phyloP scores from a whole-genome alignment of 2,329 filamentous ascomycete species.

The Neurospora crassa region DNA sequence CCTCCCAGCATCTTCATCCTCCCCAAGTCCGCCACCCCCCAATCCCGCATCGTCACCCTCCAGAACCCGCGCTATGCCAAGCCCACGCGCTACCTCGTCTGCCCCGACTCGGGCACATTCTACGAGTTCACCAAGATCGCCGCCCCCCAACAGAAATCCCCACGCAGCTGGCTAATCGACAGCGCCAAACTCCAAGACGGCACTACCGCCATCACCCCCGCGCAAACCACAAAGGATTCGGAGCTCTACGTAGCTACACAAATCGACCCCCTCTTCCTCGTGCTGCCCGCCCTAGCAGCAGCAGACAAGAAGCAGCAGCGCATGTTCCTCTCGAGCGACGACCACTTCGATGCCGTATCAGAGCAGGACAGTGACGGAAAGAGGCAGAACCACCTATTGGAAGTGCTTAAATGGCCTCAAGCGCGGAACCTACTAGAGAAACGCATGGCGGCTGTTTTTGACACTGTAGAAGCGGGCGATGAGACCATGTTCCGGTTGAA shows the following conservation, averaged over 20 bases:
- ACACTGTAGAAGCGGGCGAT: constrained; percentile 72
- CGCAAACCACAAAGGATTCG: constrained; percentile 50
- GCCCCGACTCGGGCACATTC: constrained; percentile 51
- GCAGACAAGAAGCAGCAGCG: constrained; percentile 47
- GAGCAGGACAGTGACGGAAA: constrained; percentile 30
- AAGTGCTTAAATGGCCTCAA: constrained; percentile 41
- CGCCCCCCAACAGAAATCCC: constrained; percentile 38
- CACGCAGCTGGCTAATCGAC: constrained; percentile 55
- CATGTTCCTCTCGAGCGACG: constrained; percentile 60
- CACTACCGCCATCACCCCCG: constrained; percentile 10
- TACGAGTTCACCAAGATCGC: constrained; percentile 55
- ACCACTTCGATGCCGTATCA: constrained; percentile 57
- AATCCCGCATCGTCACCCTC: constrained; percentile 49
- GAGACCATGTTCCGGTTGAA: constrained; percentile 79
- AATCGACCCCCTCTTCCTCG: constrained; percentile 74
- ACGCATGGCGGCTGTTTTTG: constrained; percentile 64
- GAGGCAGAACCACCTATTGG: constrained; percentile 38
- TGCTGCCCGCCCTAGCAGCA: constrained; percentile 60
- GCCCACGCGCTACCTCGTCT: constrained; percentile 51
- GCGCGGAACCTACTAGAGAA: constrained; percentile 46
- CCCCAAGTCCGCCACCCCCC: constrained; percentile 41
- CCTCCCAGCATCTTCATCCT: constrained; percentile 51
- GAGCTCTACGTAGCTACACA: constrained; percentile 77
- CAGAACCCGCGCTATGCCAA: constrained; percentile 47
- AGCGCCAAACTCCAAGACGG: constrained; percentile 8